Conservation (phyloP, 495 filamentous ascomycete genomes). For the Lineolata rhizophorae region DNA sequence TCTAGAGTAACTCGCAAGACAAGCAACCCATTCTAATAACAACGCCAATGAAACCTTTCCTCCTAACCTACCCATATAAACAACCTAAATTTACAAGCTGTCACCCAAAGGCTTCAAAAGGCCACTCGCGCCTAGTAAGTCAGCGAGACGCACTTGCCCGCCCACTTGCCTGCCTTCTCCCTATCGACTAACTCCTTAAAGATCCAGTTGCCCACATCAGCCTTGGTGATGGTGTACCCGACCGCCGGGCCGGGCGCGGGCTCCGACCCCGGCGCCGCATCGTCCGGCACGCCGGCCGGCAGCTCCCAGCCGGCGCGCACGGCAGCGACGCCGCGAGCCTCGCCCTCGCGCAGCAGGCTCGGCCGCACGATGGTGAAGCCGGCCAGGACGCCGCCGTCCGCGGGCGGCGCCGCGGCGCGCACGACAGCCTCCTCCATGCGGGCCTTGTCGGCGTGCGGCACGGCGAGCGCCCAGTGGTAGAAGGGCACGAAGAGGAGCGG, state of each 20-base stretch:
- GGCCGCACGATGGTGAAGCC: conserved; percentile 28
- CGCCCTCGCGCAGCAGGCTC: conserved; percentile 15
- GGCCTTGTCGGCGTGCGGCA: conserved; percentile 35
- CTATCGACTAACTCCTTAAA: conserved; percentile 10
- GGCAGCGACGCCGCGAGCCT: conserved; percentile 7
- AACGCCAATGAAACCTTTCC: no score
- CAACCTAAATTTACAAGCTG: no score
- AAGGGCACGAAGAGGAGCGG: conserved; percentile 27
- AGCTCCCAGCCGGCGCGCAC: conserved; percentile 10
- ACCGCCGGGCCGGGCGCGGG: conserved; percentile 10
- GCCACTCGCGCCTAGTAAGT: no score
- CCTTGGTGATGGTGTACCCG: conserved; percentile 12
- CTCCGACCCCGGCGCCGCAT: conserved; percentile 4
- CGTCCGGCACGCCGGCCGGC: conserved; percentile 1
- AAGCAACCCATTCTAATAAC: no score
- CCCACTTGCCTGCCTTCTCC: conserved; percentile 3
- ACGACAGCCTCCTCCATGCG: conserved; percentile 29
- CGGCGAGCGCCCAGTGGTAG: conserved; percentile 26
- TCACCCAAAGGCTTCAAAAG: no score
- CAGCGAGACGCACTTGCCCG: conserved; percentile 8
- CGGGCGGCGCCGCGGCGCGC: conserved; percentile 10
- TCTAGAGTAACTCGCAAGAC: no score
- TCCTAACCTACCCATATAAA: no score
- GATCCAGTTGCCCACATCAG: conserved; percentile 17
- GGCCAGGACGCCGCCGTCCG: conserved; percentile 5